Evolutionary conservation across 495 filamentous ascomycete genomes (phyloP), one percentile per base, ranked within the genome.

Genomic region (Penicillium ucsense): DNA sequence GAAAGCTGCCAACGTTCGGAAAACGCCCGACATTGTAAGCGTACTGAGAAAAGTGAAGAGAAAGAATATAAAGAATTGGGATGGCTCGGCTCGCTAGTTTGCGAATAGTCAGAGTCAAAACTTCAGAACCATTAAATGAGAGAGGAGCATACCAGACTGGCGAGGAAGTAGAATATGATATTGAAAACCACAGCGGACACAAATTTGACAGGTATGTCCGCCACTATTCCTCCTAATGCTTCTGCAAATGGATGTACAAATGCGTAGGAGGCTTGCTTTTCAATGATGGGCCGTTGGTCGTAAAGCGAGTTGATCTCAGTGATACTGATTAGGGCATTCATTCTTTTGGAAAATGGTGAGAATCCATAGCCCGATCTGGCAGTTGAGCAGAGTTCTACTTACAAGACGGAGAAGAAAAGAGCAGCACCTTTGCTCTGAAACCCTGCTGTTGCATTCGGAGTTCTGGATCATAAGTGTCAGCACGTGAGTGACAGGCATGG

Each of bases 331-430:
- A 80, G 65, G 4, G 76, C 71, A 49, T 80, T 80, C 55, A 78
- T 63, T 9, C 77, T 80, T 38, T 49, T 39, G 30, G 51, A 49
- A 2, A 51, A 71, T 66, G 20, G 55, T 55, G 29, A 50, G 29
- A 36, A n/a, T 5, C 29, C 7, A 28, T 33, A 30, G 20, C 8
- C 30, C 28, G 8, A 2, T 3, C 3, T 71, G 70, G 4, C 63
- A 62, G 46, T 68, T 58, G 9, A 66, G 62, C 60, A 45, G 36
- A 29, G 20, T 1, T 20, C 20, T 20, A 64, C 90, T 86, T 70
- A 92, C 52, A 95, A 70, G 50, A 92, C 82, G 44, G 88, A 85
- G 57, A 95, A 95, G 77, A 94, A 97, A 27, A 96, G 70, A 6
- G 92, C 75, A 46, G 86, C 86, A 12, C 86, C 88, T 51, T 87